A percentile compares a stretch with the other conserved stretches of the same genome.
phyloP scores from a whole-genome alignment of 2,329 filamentous ascomycete genomes.

The Diaporthe eres region DNA sequence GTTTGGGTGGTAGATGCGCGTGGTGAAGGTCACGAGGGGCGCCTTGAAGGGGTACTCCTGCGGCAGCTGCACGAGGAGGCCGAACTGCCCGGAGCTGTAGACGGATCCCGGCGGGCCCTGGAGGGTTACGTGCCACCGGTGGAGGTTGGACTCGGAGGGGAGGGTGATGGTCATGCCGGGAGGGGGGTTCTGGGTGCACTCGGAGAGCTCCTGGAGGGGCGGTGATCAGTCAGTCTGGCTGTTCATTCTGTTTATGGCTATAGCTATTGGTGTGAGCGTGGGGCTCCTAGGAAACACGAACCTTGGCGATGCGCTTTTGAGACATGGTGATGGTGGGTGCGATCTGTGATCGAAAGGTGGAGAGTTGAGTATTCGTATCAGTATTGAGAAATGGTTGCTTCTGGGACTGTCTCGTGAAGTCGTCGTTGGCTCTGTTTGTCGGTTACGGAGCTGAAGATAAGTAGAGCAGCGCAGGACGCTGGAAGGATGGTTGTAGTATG shows the following conservation, averaged over 20 bases:
- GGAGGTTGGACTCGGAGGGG: slow-evolving; percentile 62
- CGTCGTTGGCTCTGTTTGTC: not conserved
- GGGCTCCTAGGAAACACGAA: not conserved
- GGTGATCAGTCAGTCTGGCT: not conserved
- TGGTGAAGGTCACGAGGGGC: slow-evolving; percentile 83
- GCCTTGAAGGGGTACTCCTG: slow-evolving; percentile 92
- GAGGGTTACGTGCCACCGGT: slow-evolving; percentile 67
- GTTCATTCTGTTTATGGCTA: no score
- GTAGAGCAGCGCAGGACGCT: not conserved
- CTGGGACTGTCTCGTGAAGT: not conserved
- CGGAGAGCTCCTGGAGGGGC: slow-evolving; percentile 64
- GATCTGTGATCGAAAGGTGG: not conserved
- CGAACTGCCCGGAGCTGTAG: slow-evolving; percentile 79
- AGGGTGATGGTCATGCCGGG: slow-evolving; percentile 63
- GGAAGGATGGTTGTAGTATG: not conserved
- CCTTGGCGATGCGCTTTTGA: slow-evolving; percentile 35
- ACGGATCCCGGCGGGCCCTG: slow-evolving; percentile 59
- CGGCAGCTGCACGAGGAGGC: slow-evolving; percentile 80
- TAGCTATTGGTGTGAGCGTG: no score
- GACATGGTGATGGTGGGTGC: slow-evolving; percentile 14
- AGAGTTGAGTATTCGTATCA: not conserved
- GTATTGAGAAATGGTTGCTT: not conserved
- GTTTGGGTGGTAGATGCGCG: slow-evolving; percentile 97
- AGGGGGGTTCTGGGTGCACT: slow-evolving; percentile 64
- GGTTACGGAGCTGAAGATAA: not conserved